phyloP scores from a whole-genome alignment of 768 basidiomycete species.

The Coprinopsis cinerea region DNA sequence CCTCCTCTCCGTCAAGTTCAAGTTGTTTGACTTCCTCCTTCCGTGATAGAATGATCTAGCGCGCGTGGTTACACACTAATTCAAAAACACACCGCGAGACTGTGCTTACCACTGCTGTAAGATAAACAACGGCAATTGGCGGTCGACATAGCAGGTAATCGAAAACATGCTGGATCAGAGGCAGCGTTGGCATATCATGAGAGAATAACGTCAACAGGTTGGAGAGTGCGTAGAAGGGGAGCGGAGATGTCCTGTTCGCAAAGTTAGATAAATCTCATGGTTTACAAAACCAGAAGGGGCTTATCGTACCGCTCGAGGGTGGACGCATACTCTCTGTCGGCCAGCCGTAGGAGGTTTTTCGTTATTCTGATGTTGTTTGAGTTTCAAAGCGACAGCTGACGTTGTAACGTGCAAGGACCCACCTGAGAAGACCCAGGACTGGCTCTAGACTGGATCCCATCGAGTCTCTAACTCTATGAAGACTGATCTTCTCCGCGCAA shows the following conservation, averaged over 20 bases:
- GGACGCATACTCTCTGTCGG: constrained; percentile 64
- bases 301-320: constrained; percentile 57
- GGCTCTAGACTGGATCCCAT: constrained; percentile 86
- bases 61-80: not conserved
- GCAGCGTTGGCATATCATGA: constrained; percentile 86
- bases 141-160: constrained; percentile 83
- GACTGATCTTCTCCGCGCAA: constrained; percentile 66
- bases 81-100: not conserved
- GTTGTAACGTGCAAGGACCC: too few species aligned
- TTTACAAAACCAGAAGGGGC: not conserved
- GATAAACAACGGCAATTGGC: constrained; percentile 76
- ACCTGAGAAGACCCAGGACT: constrained; percentile 76
- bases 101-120: constrained; percentile 62
- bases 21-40: constrained; percentile 61
- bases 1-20: constrained; percentile 67
- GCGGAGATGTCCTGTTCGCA: constrained; percentile 63
- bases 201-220: constrained; percentile 89
- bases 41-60: constrained; percentile 66
- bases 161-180: constrained; percentile 86
- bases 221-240: constrained; percentile 87
- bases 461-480: constrained; percentile 78
- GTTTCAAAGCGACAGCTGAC: not conserved
- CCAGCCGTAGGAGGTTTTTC: constrained; percentile 64
- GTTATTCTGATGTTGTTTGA: constrained; percentile 45
- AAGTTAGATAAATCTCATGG: constrained; percentile 4